Evolutionary conservation across 352 stramenopile species (phyloP).

Genomic region (Phytophthora parvispora): DNA sequence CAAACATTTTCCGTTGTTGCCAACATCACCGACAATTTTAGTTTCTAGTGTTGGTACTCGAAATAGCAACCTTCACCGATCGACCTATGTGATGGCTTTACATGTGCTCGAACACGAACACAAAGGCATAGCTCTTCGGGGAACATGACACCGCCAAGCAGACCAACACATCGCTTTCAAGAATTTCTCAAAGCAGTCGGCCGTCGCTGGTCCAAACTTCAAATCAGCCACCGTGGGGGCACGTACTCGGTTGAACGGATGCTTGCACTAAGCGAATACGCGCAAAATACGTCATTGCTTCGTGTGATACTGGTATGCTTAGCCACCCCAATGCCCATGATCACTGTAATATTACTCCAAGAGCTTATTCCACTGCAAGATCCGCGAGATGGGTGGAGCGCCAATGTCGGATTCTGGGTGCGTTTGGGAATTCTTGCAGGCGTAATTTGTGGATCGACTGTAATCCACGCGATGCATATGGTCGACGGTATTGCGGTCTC

Average conservation of each 20-base stretch:
- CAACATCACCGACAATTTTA: too few relatives aligned
- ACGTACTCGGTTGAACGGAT: slow-evolving; percentile 18
- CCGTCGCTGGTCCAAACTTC: slow-evolving; percentile 2
- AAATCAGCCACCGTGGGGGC: slow-evolving; percentile 16
- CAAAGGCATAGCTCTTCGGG: neutral
- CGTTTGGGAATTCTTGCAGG: neutral
- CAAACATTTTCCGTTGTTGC: too few relatives aligned
- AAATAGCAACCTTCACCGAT: too few relatives aligned
- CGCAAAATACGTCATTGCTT: neutral
- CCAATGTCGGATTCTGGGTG: neutral
- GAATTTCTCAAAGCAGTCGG: neutral
- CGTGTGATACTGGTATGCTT: neutral
- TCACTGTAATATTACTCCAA: slow-evolving; percentile 2
- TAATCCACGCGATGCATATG: slow-evolving; percentile 7
- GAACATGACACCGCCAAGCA: neutral
- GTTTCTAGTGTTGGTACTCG: too few relatives aligned
- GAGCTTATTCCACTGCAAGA: slow-evolving; percentile 1
- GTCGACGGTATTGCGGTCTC: neutral
- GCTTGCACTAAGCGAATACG: slow-evolving; percentile 24
- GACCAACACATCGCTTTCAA: neutral
- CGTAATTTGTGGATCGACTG: neutral
- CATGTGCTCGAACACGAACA: neutral
- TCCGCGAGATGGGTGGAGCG: neutral
- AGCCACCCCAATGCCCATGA: slow-evolving; percentile 3
- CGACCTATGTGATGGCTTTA: too few relatives aligned